phyloP scores from a whole-genome alignment of 306 rosid species.

The Inga oerstediana region DNA sequence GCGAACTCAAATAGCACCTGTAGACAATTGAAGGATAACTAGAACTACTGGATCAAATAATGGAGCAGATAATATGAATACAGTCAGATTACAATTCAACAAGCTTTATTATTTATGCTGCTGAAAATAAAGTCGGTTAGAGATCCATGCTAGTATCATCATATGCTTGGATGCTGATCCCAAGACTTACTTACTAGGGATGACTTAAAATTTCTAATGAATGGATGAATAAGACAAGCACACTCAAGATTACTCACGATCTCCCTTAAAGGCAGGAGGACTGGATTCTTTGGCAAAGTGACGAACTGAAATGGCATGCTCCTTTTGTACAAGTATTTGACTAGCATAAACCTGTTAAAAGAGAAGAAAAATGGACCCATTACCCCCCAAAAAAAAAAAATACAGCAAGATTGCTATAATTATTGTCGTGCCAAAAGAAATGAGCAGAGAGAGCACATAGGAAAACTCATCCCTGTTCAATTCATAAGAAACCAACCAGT shows the following conservation, averaged over 20 bases:
- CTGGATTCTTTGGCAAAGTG: conserved; percentile 72
- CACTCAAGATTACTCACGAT: conserved; percentile 57
- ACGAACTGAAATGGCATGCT: conserved; percentile 71
- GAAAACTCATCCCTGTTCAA: not conserved
- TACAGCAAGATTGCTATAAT: not conserved
- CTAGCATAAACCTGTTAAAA: conserved; percentile 60
- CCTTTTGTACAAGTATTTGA: conserved; percentile 64
- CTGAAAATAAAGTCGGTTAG: not conserved
- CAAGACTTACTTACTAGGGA: not conserved
- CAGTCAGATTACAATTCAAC: conserved; percentile 1
- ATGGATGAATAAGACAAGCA: conserved; percentile 20
- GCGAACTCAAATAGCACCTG: not conserved
- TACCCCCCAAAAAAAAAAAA: not conserved
- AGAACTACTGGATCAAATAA: conserved; percentile 5
- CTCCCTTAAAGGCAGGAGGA: conserved; percentile 82
- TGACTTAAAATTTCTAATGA: not conserved
- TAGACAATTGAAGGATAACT: not conserved
- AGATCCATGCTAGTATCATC: not conserved
- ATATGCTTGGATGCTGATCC: not conserved
- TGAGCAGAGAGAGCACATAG: not conserved
- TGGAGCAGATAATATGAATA: not conserved
- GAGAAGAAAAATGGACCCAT: not conserved
- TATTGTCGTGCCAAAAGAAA: not conserved
- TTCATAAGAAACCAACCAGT: not conserved
- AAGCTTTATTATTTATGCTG: not conserved